Evolutionary conservation across 805 yeast genomes (phyloP), one percentile per base, ranked within the genome.

Genomic region (Wickerhamiella parazyma): DNA sequence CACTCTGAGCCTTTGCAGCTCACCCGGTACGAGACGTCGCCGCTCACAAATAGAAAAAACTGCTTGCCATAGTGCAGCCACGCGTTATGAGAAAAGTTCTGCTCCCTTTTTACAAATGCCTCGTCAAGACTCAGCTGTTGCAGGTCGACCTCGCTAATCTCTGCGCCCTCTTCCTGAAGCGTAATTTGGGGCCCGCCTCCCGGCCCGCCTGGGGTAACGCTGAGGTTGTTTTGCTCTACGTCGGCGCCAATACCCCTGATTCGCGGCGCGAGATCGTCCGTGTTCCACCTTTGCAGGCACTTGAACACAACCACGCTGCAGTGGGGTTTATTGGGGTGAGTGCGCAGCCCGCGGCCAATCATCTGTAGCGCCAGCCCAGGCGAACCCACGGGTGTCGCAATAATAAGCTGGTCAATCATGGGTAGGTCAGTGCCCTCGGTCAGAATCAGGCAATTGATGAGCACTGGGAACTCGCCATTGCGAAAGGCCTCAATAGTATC

Each of bases 371-470:
- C 61, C 35, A 87, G 61, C 0, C 80, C 74, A 25, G 75, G 63
- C 0, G 95, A 86, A 46, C 69, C 70, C 0, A 95, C 82, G 1
- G 95, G 95, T 26, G 95, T 64, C 3, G 83, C 81, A 25, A 87
- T 59, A 22, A 87, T 66, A 10, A 87, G 64, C 24, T 85, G 77
- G 55, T 87, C 96, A 45, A 86, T 80, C 48, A 77, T 77, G 2
- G 96, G 96, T 16, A 89, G 77, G 62, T 87, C 96, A 0, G 96
- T 85, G 0, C 97, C 97, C 58, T 87, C 97, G 0, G 95, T 87
- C 52, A 89, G 79, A 5, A 87, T 83, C 14, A 81, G 84, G 57
- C 94, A 91, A 55, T 89, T 89, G 63, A 91, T 71, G 24, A 87
- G 61, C 0, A 89, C 93, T 4, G 78, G 74, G 16, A 83, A 67